phyloP scores from a whole-genome alignment of 352 stramenopile species.

The Phytophthora pluvialis region DNA sequence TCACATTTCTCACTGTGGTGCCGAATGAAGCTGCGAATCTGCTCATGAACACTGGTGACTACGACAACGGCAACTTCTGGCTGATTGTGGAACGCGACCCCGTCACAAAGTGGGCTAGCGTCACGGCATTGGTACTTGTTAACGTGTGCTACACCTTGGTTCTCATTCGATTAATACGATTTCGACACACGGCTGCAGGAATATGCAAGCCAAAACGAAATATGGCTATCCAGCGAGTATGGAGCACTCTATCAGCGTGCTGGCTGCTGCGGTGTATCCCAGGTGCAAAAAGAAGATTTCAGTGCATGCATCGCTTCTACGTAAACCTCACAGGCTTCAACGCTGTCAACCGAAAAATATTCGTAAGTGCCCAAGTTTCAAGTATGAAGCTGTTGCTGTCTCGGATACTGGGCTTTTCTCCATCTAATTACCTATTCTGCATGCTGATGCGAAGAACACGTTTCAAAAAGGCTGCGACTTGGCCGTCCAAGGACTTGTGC shows the following conservation, averaged over 20 bases:
- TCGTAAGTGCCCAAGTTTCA: conserved; percentile 14
- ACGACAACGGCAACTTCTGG: conserved; percentile 47
- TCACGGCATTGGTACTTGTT: conserved; percentile 17
- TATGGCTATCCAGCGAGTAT: background rate
- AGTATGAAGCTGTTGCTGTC: background rate
- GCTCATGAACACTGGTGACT: conserved; percentile 45
- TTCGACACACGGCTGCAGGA: conserved; percentile 1
- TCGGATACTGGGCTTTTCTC: background rate
- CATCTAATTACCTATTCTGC: background rate
- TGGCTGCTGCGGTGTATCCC: conserved; percentile 4
- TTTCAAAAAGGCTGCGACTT: conserved; percentile 35
- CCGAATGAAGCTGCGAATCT: conserved; percentile 42
- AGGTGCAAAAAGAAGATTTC: background rate
- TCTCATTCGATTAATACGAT: background rate
- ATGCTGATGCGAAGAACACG: conserved; percentile 21
- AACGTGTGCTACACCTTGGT: conserved; percentile 7
- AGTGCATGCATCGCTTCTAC: conserved; percentile 9
- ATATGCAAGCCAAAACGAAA: conserved; percentile 1
- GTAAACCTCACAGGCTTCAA: conserved; percentile 29
- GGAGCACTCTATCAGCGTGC: background rate
- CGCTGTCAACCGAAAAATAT: conserved; percentile 30
- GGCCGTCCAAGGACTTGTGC: conserved; percentile 26
- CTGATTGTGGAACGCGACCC: conserved; percentile 28
- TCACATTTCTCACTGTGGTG: conserved; percentile 35
- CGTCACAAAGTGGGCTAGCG: conserved; percentile 14